Evolutionary conservation across 495 filamentous ascomycete genomes (phyloP), one percentile per base, ranked within the genome.

Genomic region (Aspergillus ellipticus): DNA sequence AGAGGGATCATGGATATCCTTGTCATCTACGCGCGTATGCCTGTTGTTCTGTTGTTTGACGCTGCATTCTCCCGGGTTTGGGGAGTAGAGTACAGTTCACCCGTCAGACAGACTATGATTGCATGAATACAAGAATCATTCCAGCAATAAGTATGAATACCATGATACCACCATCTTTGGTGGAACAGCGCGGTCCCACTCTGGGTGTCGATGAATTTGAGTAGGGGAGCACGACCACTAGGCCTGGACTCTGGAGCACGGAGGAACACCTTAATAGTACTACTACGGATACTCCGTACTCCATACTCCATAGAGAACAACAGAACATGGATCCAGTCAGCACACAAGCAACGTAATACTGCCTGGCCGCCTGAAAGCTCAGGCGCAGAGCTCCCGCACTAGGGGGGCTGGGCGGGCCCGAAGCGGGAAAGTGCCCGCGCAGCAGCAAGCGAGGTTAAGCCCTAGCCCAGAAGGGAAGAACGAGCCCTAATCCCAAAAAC

Each of bases 371-470:
- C 58, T 56, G 33, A 49, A 35, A 33, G 16, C 26, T 49, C 49
- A 48, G 45, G 45, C 45, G 24, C 10, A n/a, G 45, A n/a, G 45
- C 45, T 15, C 9, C 10, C 9, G 11, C 21, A 13, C 45, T 16
- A 28, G 11, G 42, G 41, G 15, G 20, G 20, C 42, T 42, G 51
- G 53, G 52, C 48, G 28, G 42, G n/a, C 57, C 52, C 17, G 35
- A 62, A 50, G 4, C 5, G 63, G 67, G 16, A 66, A 62, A 42
- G 67, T 57, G 64, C 57, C 58, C 46, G 57, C 16, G 52, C 35
- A 56, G 42, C 56, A 48, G 60, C 71, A 76, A 74, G 72, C 72
- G 72, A 77, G 70, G 69, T 70, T 71, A 63, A 74, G 67, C 73
- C 74, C 71, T 73, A 61, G 52, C 70, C 66, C 58, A 63, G 48